Conservation (phyloP, 2,329 filamentous ascomycete genomes). For the Ophiocordyceps camponoti-rufipedis region DNA sequence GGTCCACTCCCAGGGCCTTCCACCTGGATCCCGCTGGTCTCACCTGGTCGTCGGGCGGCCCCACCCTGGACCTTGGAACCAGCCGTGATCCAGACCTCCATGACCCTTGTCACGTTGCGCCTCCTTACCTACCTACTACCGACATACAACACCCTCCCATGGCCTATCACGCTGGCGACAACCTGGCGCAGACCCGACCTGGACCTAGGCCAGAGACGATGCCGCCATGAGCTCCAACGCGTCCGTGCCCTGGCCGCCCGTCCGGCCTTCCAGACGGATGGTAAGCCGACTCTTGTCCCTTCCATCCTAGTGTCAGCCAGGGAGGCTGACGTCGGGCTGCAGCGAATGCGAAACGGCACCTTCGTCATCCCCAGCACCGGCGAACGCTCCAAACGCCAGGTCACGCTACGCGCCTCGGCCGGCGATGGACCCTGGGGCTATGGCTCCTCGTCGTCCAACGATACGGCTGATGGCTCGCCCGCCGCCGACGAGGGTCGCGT, state of each 20-base stretch:
- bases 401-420: slow-evolving; percentile 47
- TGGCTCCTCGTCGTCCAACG: slow-evolving; percentile 5
- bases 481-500: slow-evolving; percentile 1
- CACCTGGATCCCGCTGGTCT: no score
- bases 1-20: no score
- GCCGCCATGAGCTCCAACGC: slow-evolving; percentile 21
- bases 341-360: slow-evolving; percentile 69
- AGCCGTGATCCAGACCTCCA: background rate
- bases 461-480: slow-evolving; percentile 3
- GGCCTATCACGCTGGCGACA: background rate
- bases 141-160: no score
- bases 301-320: background rate
- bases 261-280: slow-evolving; percentile 25
- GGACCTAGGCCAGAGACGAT: slow-evolving; percentile 6
- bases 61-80: no score
- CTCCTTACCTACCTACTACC: background rate
- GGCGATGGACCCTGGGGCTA: slow-evolving; percentile 7
- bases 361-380: slow-evolving; percentile 77
- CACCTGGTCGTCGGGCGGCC: no score
- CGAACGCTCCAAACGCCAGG: slow-evolving; percentile 62
- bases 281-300: slow-evolving; percentile 15
- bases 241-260: slow-evolving; percentile 20
- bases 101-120: background rate
- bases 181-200: background rate
- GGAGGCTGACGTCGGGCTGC: slow-evolving; percentile 1